Base-by-base conservation (phyloP, 2,329 filamentous ascomycete species). In the Microsporum ferrugineum region DNA sequence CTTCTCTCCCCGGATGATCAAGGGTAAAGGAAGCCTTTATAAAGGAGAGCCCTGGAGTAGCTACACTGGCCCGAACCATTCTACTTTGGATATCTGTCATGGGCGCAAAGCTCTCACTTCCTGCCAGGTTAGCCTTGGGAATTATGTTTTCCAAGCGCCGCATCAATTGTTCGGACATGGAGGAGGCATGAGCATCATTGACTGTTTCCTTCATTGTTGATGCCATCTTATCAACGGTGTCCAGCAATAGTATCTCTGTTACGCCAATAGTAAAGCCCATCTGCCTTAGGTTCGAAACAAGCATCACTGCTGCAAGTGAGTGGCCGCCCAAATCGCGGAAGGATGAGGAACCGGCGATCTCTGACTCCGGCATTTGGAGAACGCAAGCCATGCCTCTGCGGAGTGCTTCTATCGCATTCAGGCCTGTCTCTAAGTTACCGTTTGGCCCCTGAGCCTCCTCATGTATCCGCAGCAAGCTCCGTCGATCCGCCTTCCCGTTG, bases 51-150 rank as follows among this genome's bases (percentile, higher is more conserved):
- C 36, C 56, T 14, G 56, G 56, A 17, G 38, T 58, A 5, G 36
- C 56, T 23, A 58, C 39, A 27, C 56, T 58, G 12, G 56, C 38
- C 8, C 56, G 56, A 38, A 43, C 56, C 36, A 58, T 29, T 39
- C 56, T 38, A 3, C 5, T 58, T 39, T 58, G 56, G 23, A 58
- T 58, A 43, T 58, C 56, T 8, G 56, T 58, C 56, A 58, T 58
- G 5, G 56, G n/a, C 10, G 34, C n/a, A 7, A n/a, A 4, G 43
- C 17, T 45, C 34, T 58, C 29, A 58, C 33, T 43, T n/a, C 14
- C 39, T n/a, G 14, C 14, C 14, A n/a, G 17, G 14, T 8, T 43
- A 6, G 39, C n/a, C n/a, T 3, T 17, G 39, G 39, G 6, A 43
- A 43, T n/a, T 43, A n/a, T 23, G 14, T 43, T n/a, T 3, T n/a